A percentile compares a stretch with the other conserved stretches of the same genome.
Conservation (phyloP, 306 rosid species). For the Vigna angularis region DNA sequence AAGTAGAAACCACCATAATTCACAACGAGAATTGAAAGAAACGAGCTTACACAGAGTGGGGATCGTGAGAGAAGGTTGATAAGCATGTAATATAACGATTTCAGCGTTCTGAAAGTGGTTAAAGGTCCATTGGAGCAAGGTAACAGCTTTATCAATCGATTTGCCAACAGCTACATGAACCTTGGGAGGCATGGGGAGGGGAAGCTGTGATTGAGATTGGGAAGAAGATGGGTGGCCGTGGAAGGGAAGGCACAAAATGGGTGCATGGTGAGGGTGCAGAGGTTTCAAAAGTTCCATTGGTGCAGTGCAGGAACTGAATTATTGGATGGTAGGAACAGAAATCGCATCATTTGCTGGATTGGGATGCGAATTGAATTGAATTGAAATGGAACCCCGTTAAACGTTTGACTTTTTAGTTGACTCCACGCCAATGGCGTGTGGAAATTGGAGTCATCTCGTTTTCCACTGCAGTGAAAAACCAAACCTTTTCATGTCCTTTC, state of each 20-base stretch:
- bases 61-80: conserved; percentile 73
- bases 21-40: background rate
- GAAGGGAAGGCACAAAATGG: conserved; percentile 39
- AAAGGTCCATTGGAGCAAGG: conserved; percentile 75
- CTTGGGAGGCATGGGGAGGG: conserved; percentile 40
- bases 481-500: background rate
- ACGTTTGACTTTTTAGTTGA: conserved; percentile 46
- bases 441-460: background rate
- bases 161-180: conserved; percentile 79
- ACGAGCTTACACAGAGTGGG: conserved; percentile 75
- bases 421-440: background rate
- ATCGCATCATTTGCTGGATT: background rate
- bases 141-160: conserved; percentile 56
- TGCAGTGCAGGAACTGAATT: background rate
- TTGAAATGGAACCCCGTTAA: background rate
- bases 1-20: background rate
- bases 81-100: conserved; percentile 68
- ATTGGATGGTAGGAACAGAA: conserved; percentile 16
- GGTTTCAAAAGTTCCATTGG: conserved; percentile 71
- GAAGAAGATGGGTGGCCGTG: conserved; percentile 23
- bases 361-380: background rate
- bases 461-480: conserved; percentile 17
- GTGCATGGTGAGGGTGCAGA: conserved; percentile 48
- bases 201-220: conserved; percentile 12
- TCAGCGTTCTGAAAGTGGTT: conserved; percentile 51